phyloP scores from a whole-genome alignment of 2,329 filamentous ascomycete genomes.

The Microascus cirrosus region DNA sequence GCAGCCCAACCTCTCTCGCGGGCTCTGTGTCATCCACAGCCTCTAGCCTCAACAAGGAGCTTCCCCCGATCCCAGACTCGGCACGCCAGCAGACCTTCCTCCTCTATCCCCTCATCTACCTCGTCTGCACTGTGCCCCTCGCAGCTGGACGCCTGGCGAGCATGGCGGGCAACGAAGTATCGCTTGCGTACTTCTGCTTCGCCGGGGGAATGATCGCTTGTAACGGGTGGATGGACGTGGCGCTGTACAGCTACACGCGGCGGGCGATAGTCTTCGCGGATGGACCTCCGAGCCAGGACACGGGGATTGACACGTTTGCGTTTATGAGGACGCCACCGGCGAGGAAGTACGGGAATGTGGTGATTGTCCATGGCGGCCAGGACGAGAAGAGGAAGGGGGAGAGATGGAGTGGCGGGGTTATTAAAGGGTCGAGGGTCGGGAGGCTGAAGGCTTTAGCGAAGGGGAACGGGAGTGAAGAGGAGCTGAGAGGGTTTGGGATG shows the following conservation, averaged over 20 bases:
- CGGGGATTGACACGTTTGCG: constrained; percentile 38
- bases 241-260: constrained; percentile 40
- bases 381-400: neutral
- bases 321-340: constrained; percentile 31
- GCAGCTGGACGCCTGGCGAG: constrained; percentile 52
- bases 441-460: neutral
- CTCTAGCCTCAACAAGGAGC: constrained; percentile 14
- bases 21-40: constrained; percentile 13
- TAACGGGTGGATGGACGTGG: constrained; percentile 43
- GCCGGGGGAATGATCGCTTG: constrained; percentile 47
- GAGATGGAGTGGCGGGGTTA: neutral
- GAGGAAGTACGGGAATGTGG: constrained; percentile 28
- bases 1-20: constrained; percentile 5
- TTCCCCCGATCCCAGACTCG: constrained; percentile 14
- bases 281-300: constrained; percentile 26
- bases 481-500: constrained; percentile 18
- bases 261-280: constrained; percentile 39
- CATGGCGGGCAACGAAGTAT: constrained; percentile 36
- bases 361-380: constrained; percentile 17
- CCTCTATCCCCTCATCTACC: constrained; percentile 58
- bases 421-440: neutral
- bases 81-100: constrained; percentile 43
- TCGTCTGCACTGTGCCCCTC: constrained; percentile 57
- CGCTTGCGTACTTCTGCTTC: constrained; percentile 44
- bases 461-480: constrained; percentile 18